Evolutionary conservation across 1,139 yeast species (phyloP).

Genomic region (Debaryomyces fabryi): DNA sequence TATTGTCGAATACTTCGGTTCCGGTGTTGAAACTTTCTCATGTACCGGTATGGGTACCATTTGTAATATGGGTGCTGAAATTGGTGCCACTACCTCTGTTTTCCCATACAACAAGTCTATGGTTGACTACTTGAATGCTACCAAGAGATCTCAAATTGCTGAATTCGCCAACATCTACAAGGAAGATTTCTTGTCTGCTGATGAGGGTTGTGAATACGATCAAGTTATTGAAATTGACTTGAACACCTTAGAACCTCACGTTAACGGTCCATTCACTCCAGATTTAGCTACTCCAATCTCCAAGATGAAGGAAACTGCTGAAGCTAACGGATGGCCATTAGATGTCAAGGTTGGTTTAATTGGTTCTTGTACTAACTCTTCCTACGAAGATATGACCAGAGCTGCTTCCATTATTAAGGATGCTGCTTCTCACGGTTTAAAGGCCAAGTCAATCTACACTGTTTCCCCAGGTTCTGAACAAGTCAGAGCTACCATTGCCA

Average conservation of each 20-base stretch:
- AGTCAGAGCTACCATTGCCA: conserved; percentile 96
- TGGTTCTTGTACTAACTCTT: conserved; percentile 99
- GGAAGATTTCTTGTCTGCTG: conserved; percentile 83
- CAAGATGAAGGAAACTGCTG: conserved; percentile 86
- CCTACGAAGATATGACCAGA: conserved; percentile 98
- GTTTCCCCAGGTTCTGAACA: conserved; percentile 99
- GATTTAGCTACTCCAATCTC: conserved; percentile 98
- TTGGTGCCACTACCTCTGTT: conserved; percentile 98
- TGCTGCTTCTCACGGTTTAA: conserved; percentile 88
- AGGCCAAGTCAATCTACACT: conserved; percentile 86
- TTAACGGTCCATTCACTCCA: conserved; percentile 99
- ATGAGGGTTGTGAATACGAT: conserved; percentile 94
- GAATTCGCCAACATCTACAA: conserved; percentile 77
- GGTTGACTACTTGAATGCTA: conserved; percentile 87
- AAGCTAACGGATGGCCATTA: conserved; percentile 89
- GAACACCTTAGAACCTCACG: conserved; percentile 93
- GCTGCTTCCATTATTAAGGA: conserved; percentile 92
- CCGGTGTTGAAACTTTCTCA: conserved; percentile 93
- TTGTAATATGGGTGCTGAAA: conserved; percentile 99
- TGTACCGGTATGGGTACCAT: conserved; percentile 99
- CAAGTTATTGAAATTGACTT: conserved; percentile 94
- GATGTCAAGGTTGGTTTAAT: conserved; percentile 95
- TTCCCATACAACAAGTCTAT: conserved; percentile 96
- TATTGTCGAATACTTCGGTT: conserved; percentile 93
- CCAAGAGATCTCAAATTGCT: conserved; percentile 82